Conservation (phyloP, 2,329 filamentous ascomycete species). For the Microdochium trichocladiopsis region DNA sequence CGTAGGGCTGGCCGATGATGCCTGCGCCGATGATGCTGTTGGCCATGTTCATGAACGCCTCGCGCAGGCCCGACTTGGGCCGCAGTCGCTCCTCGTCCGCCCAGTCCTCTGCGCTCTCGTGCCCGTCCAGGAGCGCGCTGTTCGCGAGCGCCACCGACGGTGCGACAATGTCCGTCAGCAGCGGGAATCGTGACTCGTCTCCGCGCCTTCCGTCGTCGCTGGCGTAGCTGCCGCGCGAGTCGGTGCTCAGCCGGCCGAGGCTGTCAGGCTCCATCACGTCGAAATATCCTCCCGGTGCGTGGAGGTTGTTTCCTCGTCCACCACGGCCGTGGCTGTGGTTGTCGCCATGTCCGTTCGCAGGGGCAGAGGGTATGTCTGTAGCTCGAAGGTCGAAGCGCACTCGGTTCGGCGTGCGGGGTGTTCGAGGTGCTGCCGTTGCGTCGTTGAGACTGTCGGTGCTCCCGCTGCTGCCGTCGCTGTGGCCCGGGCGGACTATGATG, state of each 20-base stretch:
- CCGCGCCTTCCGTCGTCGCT: constrained; percentile 30
- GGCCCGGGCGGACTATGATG: constrained; percentile 15
- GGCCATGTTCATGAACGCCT: constrained; percentile 99
- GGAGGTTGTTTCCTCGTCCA: constrained; percentile 15
- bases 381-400: constrained; percentile 52
- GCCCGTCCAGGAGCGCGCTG: constrained; percentile 32
- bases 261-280: constrained; percentile 25
- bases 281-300: constrained; percentile 12
- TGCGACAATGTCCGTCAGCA: constrained; percentile 67
- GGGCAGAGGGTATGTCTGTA: constrained; percentile 19
- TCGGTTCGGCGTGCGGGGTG: constrained; percentile 55
- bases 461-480: constrained; percentile 2
- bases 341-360: constrained; percentile 1
- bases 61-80: constrained; percentile 77
- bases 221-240: constrained; percentile 15
- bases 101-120: constrained; percentile 36
- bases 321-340: constrained; percentile 7
- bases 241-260: constrained; percentile 10
- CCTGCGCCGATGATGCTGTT: constrained; percentile 89
- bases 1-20: constrained; percentile 84
- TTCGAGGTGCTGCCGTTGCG: constrained; percentile 10
- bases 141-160: constrained; percentile 63
- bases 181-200: constrained; percentile 52
- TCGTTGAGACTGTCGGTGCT: constrained; percentile 2
- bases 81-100: constrained; percentile 50